Base-by-base conservation (phyloP, 371 early-diverging fungal species). In the Nematocida parisii region DNA sequence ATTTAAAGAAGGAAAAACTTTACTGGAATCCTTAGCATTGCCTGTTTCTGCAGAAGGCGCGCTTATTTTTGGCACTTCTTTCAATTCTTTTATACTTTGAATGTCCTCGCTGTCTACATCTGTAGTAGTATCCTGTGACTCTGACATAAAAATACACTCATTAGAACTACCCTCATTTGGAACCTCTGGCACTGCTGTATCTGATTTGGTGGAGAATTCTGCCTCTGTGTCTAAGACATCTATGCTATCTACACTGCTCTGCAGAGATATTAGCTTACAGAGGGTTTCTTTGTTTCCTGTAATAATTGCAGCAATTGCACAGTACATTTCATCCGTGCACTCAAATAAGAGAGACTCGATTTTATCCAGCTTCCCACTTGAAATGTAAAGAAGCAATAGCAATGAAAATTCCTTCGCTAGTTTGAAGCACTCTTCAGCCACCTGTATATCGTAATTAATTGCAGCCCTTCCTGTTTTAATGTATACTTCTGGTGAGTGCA, bases 321-420 rank as follows among this genome's bases (percentile, higher is more conserved):
- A 11, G 47, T 42, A 58, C 68, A 70, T 58, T n/a, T 24, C 33
- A 47, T 81, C 71, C 6, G 62, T 5, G 66, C 82, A 62, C 22
- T 71, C 62, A 61, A 61, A 67, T 7, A 77, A 24, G 11, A 77
- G 11, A 5, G 50, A 44, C 9, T 81, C 75, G 20, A 87, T 54
- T 73, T 84, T 87, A 22, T 83, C 83, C 24, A 66, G n/a, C 55
- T 81, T 24, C 2, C 74, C 75, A 46, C 82, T 67, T 46, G 77
- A 74, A 22, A 85, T 60, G 83, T 83, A 87, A 9, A 87, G 72
- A 44, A 84, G 80, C 57, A 87, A 70, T 50, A 87, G 66, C 20
- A 56, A 56, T 9, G 61, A n/a, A 66, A 57, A 74, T 58, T 85
- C 83, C 15, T 73, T 62, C 13, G 81, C 46, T 22, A 22, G 50